A percentile compares a stretch with the other conserved stretches of the same genome.
phyloP scores from a whole-genome alignment of 2,329 filamentous ascomycete genomes.

The Cladosporium cucumerinum region DNA sequence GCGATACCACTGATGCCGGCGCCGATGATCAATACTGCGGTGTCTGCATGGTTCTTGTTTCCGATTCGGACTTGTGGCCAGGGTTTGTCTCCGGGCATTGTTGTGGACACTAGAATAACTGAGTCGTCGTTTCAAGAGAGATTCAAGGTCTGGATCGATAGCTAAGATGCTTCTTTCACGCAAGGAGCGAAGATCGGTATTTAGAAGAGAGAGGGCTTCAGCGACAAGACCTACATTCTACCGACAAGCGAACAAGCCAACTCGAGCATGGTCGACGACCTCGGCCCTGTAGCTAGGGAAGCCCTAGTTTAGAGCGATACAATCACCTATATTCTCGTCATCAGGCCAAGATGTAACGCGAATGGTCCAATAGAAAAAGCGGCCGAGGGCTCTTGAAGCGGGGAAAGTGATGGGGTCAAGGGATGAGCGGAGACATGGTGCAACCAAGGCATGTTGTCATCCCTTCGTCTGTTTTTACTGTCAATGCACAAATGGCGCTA shows the following conservation, averaged over 20 bases:
- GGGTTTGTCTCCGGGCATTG: constrained; percentile 42
- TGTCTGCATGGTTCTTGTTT: constrained; percentile 51
- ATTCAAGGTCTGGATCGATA: neutral
- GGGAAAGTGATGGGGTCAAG: neutral
- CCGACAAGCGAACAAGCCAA: neutral
- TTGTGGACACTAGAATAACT: neutral
- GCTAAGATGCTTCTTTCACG: neutral
- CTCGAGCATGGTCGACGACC: neutral
- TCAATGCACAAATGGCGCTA: no score
- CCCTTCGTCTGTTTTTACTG: no score
- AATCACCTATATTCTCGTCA: neutral
- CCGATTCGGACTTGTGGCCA: constrained; percentile 47
- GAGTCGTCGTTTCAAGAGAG: neutral
- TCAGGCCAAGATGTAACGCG: neutral
- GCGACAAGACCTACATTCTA: neutral
- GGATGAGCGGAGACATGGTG: neutral
- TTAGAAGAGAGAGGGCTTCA: neutral
- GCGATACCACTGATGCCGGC: constrained; percentile 49
- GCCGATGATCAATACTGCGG: constrained; percentile 57
- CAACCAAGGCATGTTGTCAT: neutral
- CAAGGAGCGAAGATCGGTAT: neutral
- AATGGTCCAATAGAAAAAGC: neutral
- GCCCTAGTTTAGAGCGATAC: neutral
- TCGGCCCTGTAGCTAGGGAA: neutral
- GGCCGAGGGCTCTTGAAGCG: neutral